These are phyloP conservation scores for Cyberlindnera subsufficiens DNA, from an alignment of 805 yeast species.

Conservation along the genomic window DNA sequence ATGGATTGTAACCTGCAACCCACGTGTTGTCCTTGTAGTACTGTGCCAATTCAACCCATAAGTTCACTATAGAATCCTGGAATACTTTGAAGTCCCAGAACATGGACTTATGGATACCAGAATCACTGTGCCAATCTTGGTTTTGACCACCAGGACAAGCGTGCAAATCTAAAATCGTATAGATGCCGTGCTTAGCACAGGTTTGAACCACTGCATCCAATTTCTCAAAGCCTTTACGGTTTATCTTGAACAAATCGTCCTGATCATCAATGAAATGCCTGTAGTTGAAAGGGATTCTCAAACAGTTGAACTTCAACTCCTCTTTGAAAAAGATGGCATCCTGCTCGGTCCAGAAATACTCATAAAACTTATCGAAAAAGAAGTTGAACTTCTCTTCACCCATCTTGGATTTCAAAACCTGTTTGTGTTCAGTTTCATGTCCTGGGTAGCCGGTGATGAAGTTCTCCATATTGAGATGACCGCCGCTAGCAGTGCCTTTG, in stretches of 20 bases:
- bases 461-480: slow-evolving; percentile 49
- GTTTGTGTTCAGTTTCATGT: slow-evolving; percentile 44
- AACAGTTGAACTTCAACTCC: slow-evolving; percentile 37
- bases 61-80: slow-evolving; percentile 38
- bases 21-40: slow-evolving; percentile 41
- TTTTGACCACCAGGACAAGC: slow-evolving; percentile 51
- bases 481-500: slow-evolving; percentile 44
- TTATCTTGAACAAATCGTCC: slow-evolving; percentile 34
- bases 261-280: slow-evolving; percentile 42
- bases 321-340: slow-evolving; percentile 41
- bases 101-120: slow-evolving; percentile 39
- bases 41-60: slow-evolving; percentile 40
- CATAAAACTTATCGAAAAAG: slow-evolving; percentile 46
- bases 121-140: slow-evolving; percentile 50
- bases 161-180: slow-evolving; percentile 43
- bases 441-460: slow-evolving; percentile 53
- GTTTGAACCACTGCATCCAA: slow-evolving; percentile 37
- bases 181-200: slow-evolving; percentile 41
- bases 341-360: slow-evolving; percentile 45
- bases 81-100: slow-evolving; percentile 46
- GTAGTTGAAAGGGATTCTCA: slow-evolving; percentile 47
- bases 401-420: slow-evolving; percentile 31
- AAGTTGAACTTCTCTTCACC: slow-evolving; percentile 42
- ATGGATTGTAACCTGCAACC: slow-evolving; percentile 35
- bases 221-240: slow-evolving; percentile 38